A percentile compares a stretch with the other conserved stretches of the same genome.
phyloP scores from a whole-genome alignment of 2,329 filamentous ascomycete species.

The Ophidiomyces ophidiicola region DNA sequence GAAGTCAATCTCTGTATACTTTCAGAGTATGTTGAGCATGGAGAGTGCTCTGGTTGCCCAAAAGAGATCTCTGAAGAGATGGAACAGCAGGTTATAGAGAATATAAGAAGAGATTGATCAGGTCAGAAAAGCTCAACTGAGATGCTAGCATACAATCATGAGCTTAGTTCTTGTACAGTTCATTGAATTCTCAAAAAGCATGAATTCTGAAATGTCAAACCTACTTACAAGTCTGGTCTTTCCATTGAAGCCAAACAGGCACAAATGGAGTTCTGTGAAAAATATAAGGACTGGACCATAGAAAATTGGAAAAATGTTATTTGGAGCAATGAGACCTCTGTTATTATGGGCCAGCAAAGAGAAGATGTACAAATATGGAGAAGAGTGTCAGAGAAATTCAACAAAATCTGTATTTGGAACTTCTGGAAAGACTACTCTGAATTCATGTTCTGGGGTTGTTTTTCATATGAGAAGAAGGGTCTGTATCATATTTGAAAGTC shows the following conservation, averaged over 20 bases:
- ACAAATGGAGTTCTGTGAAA: slow-evolving; percentile 13
- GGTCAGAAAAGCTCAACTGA: too few species aligned
- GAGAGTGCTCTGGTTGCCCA: too few species aligned
- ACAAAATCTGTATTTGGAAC: slow-evolving; percentile 11
- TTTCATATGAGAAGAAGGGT: slow-evolving; percentile 23
- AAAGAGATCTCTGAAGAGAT: too few species aligned
- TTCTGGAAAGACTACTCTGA: slow-evolving; percentile 16
- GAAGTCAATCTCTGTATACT: too few species aligned
- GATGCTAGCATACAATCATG: slow-evolving; percentile 12
- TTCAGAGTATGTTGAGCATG: too few species aligned
- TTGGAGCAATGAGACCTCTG: slow-evolving; percentile 17
- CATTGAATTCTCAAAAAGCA: slow-evolving; percentile 11
- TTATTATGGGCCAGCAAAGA: not conserved
- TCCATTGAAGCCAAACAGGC: slow-evolving; percentile 7
- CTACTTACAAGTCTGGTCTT: slow-evolving; percentile 15
- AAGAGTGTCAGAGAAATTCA: too few species aligned
- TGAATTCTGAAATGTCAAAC: slow-evolving; percentile 13
- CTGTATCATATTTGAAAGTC: slow-evolving; percentile 18
- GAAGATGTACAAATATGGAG: slow-evolving; percentile 9
- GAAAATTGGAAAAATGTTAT: slow-evolving; percentile 20
- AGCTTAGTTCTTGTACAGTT: too few species aligned
- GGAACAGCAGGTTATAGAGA: too few species aligned
- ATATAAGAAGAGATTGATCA: too few species aligned
- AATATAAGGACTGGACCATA: slow-evolving; percentile 16
- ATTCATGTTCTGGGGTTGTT: slow-evolving; percentile 23